A percentile compares a stretch with the other conserved stretches of the same genome.
These are phyloP conservation scores for Sechiopsis laciniata DNA, from an alignment of 306 rosid species.

Conservation along the genomic window DNA sequence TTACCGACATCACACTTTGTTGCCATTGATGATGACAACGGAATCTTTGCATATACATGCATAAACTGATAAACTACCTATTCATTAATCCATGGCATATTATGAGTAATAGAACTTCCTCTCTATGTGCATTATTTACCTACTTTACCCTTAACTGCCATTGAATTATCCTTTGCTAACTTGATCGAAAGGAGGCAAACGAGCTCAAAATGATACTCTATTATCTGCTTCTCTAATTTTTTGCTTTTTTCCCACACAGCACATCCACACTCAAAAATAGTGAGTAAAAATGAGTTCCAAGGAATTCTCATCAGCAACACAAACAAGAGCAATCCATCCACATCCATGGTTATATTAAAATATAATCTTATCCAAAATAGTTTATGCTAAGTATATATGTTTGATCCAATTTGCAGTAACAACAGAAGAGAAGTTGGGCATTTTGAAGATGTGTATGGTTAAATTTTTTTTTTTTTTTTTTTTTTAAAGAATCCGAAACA, in stretches of 20 bases:
- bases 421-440: neutral
- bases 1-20: neutral
- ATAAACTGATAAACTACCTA: neutral
- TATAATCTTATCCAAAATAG: neutral
- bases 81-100: neutral
- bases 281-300: neutral
- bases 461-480: too few species aligned
- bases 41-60: neutral
- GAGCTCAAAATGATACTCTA: neutral
- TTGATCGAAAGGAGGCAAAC: neutral
- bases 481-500: neutral
- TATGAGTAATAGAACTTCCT: neutral
- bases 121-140: neutral
- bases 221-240: neutral
- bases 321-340: neutral
- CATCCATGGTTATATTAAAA: constrained; percentile 2
- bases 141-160: neutral
- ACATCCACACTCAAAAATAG: neutral
- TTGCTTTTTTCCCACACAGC: neutral
- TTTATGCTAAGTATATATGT: neutral
- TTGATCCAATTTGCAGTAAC: neutral
- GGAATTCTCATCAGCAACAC: neutral
- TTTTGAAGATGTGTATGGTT: neutral
- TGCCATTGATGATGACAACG: neutral
- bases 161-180: constrained; percentile 4